Evolutionary conservation across 1,284 basidiomycete species (phyloP), one percentile per base, ranked within the genome.

Genomic region (Naganishia sp.): DNA sequence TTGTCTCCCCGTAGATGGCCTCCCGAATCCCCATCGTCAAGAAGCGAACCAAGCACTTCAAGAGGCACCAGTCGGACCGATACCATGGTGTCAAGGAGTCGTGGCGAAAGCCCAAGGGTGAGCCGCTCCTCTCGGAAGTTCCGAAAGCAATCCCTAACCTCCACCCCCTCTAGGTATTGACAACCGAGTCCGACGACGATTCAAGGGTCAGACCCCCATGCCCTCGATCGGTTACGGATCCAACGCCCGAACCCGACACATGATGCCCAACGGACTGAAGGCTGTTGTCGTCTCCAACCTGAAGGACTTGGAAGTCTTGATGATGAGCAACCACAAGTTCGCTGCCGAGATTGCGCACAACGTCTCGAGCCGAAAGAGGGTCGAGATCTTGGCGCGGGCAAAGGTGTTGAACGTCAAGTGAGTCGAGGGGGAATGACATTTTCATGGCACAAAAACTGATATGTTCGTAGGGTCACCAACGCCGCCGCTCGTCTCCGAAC

Each of bases 281-380:
- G 94, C 94, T 82, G 88, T 96, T 83, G 82, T 95, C 71, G 90
- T 97, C 76, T 89, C 86, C 85, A 97, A 96, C 82, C 85, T 90
- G 67, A 85, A 88, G 79, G 94, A 97, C 81, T 82, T 97, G 72
- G 92, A 97, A 76, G 86, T 97, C 73, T 87, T 97, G 70, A 83
- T 97, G 67, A 94, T 97, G 94, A 94, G 99, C 88, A 96, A 94
- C 87, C 91, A 91, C 85, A 90, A 85, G 77, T 99, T 90, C 80
- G 90, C 94, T 68, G 96, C 94, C 69, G 92, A 94, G 82, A 92
- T 99, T 76, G 96, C 96, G 67, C 94, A 98, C 86, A 91, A 89
- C 79, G 94, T 99, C 74, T 92, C 89, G 83, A 91, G 90, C 84
- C 90, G 93, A 81, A 98, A 99, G 87, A 92, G 96, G 76, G 88